These are phyloP conservation scores for Sordariomycetes sp. DNA, from an alignment of 2,329 filamentous ascomycete species.

Conservation along the genomic window DNA sequence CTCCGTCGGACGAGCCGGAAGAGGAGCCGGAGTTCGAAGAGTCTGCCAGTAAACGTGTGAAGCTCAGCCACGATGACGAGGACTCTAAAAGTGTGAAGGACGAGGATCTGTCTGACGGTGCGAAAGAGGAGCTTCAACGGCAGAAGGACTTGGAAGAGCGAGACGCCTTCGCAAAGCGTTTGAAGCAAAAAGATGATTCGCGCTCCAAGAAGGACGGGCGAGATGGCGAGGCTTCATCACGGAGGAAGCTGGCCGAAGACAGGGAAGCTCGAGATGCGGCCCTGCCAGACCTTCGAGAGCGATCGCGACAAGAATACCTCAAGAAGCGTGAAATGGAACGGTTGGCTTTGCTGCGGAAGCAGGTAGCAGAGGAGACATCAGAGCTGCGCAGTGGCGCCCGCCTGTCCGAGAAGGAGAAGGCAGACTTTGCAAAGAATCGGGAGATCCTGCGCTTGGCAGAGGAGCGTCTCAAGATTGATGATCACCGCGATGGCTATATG, in stretches of 20 bases:
- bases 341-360: slow-evolving; percentile 75
- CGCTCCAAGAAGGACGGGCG: slow-evolving; percentile 60
- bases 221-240: slow-evolving; percentile 46
- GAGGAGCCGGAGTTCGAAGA: slow-evolving; percentile 51
- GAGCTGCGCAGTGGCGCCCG: slow-evolving; percentile 69
- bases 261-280: slow-evolving; percentile 58
- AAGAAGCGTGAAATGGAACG: slow-evolving; percentile 86
- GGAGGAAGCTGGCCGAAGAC: slow-evolving; percentile 42
- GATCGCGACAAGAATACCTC: slow-evolving; percentile 85
- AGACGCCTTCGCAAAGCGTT: slow-evolving; percentile 69
- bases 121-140: slow-evolving; percentile 46
- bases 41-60: slow-evolving; percentile 62
- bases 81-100: slow-evolving; percentile 33
- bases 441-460: slow-evolving; percentile 76
- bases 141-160: slow-evolving; percentile 64
- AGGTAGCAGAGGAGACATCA: slow-evolving; percentile 80
- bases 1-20: slow-evolving; percentile 28
- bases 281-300: slow-evolving; percentile 71
- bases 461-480: slow-evolving; percentile 79
- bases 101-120: slow-evolving; percentile 50
- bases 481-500: slow-evolving; percentile 83
- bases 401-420: slow-evolving; percentile 70
- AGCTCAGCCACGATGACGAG: slow-evolving; percentile 48
- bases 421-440: slow-evolving; percentile 80
- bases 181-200: slow-evolving; percentile 62